These are phyloP conservation scores for Deakozyma indianensis DNA, from an alignment of 805 yeast genomes.

Conservation along the genomic window DNA sequence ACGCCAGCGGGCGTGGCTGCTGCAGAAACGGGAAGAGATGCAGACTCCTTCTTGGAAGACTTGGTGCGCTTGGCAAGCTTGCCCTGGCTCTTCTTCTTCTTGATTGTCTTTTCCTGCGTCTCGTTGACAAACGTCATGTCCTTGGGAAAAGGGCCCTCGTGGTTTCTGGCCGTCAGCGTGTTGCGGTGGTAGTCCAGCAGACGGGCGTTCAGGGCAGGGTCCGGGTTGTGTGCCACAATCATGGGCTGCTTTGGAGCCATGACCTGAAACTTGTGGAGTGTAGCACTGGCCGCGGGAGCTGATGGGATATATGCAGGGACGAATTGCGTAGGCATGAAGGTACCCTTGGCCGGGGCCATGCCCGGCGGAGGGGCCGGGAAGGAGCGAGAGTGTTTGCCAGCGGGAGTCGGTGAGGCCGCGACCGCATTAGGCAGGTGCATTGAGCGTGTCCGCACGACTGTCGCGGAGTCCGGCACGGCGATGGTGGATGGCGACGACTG, in stretches of 20 bases:
- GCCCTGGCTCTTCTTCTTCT: not conserved
- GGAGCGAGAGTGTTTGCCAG: not conserved
- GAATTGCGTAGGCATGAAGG: not conserved
- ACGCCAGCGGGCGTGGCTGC: not conserved
- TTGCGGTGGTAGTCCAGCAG: not conserved
- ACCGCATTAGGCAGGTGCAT: not conserved
- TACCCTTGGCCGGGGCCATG: not conserved
- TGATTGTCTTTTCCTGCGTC: not conserved
- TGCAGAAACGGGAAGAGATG: not conserved
- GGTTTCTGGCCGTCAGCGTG: not conserved
- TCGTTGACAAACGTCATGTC: constrained; percentile 1
- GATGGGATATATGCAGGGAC: not conserved
- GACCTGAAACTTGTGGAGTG: not conserved
- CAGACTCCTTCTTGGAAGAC: not conserved
- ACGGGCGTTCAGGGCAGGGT: not conserved
- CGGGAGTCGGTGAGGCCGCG: not conserved
- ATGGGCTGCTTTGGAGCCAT: not conserved
- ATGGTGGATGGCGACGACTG: not conserved
- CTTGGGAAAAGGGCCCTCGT: not conserved
- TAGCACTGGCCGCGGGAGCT: not conserved
- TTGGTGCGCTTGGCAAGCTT: not conserved
- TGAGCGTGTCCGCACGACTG: not conserved
- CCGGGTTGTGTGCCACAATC: not conserved
- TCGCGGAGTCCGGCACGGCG: not conserved
- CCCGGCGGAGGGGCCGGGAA: not conserved